Evolutionary conservation across 176 grass and related monocot species (phyloP), one percentile per base, ranked within the genome.

Genomic region (Canna indica): DNA sequence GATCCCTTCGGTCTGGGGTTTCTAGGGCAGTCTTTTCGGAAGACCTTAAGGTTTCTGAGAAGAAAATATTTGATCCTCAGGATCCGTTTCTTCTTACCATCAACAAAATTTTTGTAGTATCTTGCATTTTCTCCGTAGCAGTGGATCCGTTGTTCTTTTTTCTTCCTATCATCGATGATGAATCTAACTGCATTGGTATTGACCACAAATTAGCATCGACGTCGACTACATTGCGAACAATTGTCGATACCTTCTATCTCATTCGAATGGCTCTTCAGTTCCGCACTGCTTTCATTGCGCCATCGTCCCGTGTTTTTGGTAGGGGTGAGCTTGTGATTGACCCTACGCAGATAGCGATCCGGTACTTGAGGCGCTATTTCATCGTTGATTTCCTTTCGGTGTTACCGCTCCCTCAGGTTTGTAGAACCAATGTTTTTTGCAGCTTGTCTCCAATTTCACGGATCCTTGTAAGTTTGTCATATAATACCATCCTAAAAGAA

Each of bases 101-200:
- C 8, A 89, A 96, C 72, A 83, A 81, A 60, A 67, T 87, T 4
- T 91, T 96, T 42, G 52, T 88, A 8, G 68, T 89, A 64, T 87
- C 88, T 14, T 89, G 92, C 77, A 84, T 96, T 73, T 17, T 96
- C 18, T 81, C 88, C 53, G 70, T 91, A 60, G 81, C 92, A 7
- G 73, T 96, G 68, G 92, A 96, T 80, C 88, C 92, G 7, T 80
- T 96, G 76, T 96, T 96, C 75, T 87, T 91, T 64, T 96, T 89
- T 73, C 70, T 85, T 18, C 85, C 88, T 32, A 80, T 88, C 2
- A 78, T 39, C 4, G 79, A 88, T 56, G 71, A 64, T 0, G 47
- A 78, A 26, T 78, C 83, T 68, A 77, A 76, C 36, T 96, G 92
- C 81, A 50, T 96, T 17, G 88, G 88, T 53, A 84, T 89, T 66